Conservation (phyloP, 192 early-diverging fungal species). For the Linnemannia elongata region DNA sequence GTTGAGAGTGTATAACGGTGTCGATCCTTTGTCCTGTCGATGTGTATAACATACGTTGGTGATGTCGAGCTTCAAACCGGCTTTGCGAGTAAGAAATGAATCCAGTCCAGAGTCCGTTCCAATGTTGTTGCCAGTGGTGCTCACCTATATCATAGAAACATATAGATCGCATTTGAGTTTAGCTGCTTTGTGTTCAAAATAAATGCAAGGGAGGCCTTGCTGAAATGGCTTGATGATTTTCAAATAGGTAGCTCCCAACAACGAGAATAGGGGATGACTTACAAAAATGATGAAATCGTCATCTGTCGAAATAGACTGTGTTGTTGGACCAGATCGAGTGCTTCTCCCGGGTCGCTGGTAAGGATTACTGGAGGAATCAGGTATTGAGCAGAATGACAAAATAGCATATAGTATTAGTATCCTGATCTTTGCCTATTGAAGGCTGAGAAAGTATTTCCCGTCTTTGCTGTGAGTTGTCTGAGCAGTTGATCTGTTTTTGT, state of each 20-base stretch:
- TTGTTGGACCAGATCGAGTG: neutral
- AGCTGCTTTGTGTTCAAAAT: neutral
- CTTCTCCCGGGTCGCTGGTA: slow-evolving; percentile 22
- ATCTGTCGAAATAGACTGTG: neutral
- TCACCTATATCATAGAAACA: neutral
- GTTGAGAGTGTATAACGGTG: neutral
- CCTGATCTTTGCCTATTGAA: neutral
- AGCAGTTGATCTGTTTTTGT: neutral
- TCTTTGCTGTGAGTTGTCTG: neutral
- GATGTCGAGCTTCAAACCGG: slow-evolving; percentile 10
- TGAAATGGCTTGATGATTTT: neutral
- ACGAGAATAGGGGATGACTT: neutral
- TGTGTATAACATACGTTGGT: slow-evolving; percentile 9
- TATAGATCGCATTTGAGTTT: neutral
- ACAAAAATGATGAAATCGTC: slow-evolving; percentile 24
- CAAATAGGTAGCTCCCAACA: too few species aligned
- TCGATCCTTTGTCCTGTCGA: neutral
- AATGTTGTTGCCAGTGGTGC: neutral
- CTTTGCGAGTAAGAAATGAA: slow-evolving; percentile 10
- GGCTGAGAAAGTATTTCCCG: neutral
- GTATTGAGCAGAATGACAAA: neutral
- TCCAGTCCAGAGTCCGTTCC: slow-evolving; percentile 17
- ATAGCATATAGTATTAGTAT: neutral
- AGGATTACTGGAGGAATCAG: neutral
- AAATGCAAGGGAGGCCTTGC: neutral